A percentile compares a stretch with the other conserved stretches of the same genome.
phyloP scores from a whole-genome alignment of 306 rosid genomes.

The Cucumis melo region DNA sequence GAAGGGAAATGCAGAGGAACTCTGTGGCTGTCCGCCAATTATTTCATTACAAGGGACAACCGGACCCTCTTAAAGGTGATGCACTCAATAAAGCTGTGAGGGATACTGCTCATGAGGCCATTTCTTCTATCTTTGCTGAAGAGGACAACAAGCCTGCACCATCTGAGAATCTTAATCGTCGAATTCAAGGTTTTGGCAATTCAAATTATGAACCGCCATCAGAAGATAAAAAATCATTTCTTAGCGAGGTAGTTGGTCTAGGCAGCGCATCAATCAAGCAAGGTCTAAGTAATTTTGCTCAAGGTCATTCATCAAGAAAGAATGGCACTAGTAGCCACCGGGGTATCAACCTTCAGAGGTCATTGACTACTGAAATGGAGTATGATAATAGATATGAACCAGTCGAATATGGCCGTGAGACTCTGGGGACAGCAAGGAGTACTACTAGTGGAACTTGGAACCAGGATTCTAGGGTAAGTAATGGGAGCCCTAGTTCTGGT shows the following conservation, averaged over 20 bases:
- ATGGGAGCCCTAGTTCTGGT: constrained; percentile 51
- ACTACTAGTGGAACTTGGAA: constrained; percentile 50
- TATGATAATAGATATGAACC: constrained; percentile 60
- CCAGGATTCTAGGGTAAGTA: constrained; percentile 48
- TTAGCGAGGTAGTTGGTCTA: constrained; percentile 92
- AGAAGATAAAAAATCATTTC: constrained; percentile 73
- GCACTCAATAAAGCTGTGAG: constrained; percentile 88
- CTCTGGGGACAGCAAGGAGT: constrained; percentile 45
- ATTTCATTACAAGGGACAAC: constrained; percentile 82
- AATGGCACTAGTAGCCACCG: constrained; percentile 67
- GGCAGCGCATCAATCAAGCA: constrained; percentile 97
- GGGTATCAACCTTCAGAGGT: constrained; percentile 84
- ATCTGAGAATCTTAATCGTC: constrained; percentile 60
- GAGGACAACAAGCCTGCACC: constrained; percentile 74
- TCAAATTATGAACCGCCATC: constrained; percentile 45
- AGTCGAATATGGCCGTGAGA: constrained; percentile 44
- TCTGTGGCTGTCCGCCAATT: constrained; percentile 79
- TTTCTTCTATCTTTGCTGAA: constrained; percentile 59
- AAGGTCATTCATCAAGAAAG: constrained; percentile 61
- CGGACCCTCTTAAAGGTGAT: constrained; percentile 90
- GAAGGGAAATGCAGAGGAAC: constrained; percentile 98
- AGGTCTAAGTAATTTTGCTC: constrained; percentile 69
- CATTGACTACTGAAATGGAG: constrained; percentile 63
- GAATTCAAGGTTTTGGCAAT: constrained; percentile 98
- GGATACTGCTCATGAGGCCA: constrained; percentile 80